Percentiles rank a stretch among this genome's conserved stretches.
These are phyloP conservation scores for Monosporascus sp. DNA, from an alignment of 2,329 filamentous ascomycete genomes.

Conservation along the genomic window DNA sequence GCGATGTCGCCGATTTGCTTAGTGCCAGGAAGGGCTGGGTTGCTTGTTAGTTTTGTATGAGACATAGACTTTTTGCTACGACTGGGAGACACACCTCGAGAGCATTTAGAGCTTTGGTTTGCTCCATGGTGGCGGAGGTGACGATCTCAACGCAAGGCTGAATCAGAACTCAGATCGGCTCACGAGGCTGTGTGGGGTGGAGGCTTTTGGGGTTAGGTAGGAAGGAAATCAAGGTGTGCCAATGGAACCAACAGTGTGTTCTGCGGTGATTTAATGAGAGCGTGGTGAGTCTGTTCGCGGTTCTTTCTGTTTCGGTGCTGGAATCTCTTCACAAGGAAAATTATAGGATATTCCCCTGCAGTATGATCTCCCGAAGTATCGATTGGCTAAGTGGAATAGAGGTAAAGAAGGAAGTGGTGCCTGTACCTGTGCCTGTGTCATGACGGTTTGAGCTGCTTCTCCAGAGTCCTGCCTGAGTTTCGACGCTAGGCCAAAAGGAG, in stretches of 20 bases:
- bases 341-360: no score
- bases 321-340: no score
- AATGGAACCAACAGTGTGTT: no score
- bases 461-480: no score
- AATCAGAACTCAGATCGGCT: not conserved
- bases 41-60: not conserved
- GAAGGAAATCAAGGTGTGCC: no score
- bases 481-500: no score
- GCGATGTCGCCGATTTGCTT: conserved; percentile 77
- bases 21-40: conserved; percentile 81
- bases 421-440: conserved; percentile 14
- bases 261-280: no score
- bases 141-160: conserved; percentile 6
- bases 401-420: no score
- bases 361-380: no score
- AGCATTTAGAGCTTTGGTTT: conserved; percentile 61
- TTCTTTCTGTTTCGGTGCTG: no score
- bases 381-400: no score
- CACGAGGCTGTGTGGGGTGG: conserved; percentile 6
- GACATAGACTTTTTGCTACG: not conserved
- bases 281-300: no score
- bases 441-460: conserved; percentile 18
- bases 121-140: conserved; percentile 55
- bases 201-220: not conserved
- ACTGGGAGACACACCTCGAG: conserved; percentile 44